phyloP scores from a whole-genome alignment of 1,284 basidiomycete genomes.

The Pterulicium gracile region DNA sequence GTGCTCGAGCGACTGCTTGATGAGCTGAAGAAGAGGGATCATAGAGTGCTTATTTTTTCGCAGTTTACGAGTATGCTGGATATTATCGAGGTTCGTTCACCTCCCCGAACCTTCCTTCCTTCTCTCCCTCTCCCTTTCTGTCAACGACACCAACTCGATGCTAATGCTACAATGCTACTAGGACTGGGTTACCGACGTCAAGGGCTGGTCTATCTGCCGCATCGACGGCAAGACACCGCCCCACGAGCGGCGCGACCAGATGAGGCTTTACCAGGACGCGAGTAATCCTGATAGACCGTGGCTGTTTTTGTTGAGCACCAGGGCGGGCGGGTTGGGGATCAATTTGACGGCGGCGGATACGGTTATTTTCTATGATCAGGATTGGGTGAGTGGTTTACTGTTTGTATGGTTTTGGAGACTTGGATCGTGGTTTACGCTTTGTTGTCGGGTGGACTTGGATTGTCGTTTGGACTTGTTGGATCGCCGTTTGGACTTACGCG shows the following conservation, averaged over 20 bases:
- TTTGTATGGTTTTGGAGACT: not conserved
- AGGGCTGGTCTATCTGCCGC: slow-evolving; percentile 75
- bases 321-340: slow-evolving; percentile 87
- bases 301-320: slow-evolving; percentile 86
- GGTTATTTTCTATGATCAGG: slow-evolving; percentile 91
- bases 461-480: no score
- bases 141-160: slow-evolving; percentile 4
- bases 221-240: slow-evolving; percentile 84
- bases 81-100: slow-evolving; percentile 72
- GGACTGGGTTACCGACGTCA: slow-evolving; percentile 81
- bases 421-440: no score
- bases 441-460: no score
- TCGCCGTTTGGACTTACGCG: no score
- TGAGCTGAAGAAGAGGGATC: slow-evolving; percentile 72
- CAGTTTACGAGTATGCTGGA: slow-evolving; percentile 97
- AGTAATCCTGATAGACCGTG: slow-evolving; percentile 60
- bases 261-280: slow-evolving; percentile 78
- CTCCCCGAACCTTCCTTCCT: no score
- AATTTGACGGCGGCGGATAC: slow-evolving; percentile 92
- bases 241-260: slow-evolving; percentile 73
- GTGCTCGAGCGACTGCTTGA: slow-evolving; percentile 82
- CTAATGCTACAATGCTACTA: no score
- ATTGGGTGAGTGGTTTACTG: slow-evolving; percentile 58
- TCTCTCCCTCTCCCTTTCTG: slow-evolving; percentile 3
- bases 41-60: slow-evolving; percentile 90